A percentile compares a stretch with the other conserved stretches of the same genome.
These are phyloP conservation scores for Suaeda aralocaspica DNA, from an alignment of 148 eudicot species.

Conservation along the genomic window DNA sequence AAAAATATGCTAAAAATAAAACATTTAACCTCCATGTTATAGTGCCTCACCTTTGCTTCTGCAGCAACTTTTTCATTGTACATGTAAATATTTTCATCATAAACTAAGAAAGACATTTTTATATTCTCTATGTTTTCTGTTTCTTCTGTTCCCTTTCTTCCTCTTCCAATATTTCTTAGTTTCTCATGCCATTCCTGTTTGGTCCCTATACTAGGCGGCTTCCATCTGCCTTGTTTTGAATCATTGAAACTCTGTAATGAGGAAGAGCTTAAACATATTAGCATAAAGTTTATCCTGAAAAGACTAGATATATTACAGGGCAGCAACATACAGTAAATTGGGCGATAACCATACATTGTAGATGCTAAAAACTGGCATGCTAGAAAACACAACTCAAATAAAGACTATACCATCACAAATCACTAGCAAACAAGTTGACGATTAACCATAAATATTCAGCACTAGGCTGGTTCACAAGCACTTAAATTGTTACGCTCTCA, in stretches of 20 bases:
- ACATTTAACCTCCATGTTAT: neutral
- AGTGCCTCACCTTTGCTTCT: constrained; percentile 46
- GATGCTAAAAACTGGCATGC: neutral
- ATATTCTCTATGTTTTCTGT: constrained; percentile 53
- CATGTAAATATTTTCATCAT: constrained; percentile 57
- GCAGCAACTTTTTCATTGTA: constrained; percentile 39
- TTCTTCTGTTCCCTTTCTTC: constrained; percentile 58
- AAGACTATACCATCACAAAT: neutral
- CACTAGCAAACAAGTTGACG: neutral
- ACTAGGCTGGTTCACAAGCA: neutral
- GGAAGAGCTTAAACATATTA: neutral
- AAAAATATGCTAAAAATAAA: constrained; percentile 3
- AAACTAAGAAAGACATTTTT: constrained; percentile 60
- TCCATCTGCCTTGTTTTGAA: constrained; percentile 39
- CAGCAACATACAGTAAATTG: neutral
- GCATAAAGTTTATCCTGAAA: neutral
- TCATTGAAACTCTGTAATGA: constrained; percentile 38
- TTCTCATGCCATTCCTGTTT: constrained; percentile 86
- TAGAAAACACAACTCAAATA: neutral
- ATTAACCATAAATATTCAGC: neutral
- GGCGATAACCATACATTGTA: neutral
- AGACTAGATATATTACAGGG: neutral
- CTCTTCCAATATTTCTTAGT: constrained; percentile 55
- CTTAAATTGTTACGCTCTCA: neutral
- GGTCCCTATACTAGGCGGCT: constrained; percentile 54